Evolutionary conservation across 2,329 filamentous ascomycete species (phyloP).

Genomic region (Talaromyces atroroseus): DNA sequence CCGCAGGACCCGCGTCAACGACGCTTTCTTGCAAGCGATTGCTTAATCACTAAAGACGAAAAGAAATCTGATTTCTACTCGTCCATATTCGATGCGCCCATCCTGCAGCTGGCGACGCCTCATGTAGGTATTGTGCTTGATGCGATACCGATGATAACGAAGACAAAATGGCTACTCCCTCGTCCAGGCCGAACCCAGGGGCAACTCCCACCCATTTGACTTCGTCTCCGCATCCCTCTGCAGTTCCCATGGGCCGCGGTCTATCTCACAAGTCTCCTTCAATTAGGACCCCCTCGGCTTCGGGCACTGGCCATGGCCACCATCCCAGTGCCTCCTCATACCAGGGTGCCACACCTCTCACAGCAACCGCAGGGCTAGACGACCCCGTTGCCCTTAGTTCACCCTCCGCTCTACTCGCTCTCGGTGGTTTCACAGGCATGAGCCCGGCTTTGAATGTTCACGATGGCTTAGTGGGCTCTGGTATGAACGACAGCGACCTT

Average conservation of each 20-base stretch:
- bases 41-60: too few species aligned
- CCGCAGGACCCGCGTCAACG: too few species aligned
- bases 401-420: constrained; percentile 40
- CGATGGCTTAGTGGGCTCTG: constrained; percentile 30
- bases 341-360: constrained; percentile 41
- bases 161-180: constrained; percentile 39
- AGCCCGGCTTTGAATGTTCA: constrained; percentile 36
- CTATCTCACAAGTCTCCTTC: constrained; percentile 43
- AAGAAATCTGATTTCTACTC: too few species aligned
- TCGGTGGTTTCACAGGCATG: constrained; percentile 39
- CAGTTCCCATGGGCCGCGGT: constrained; percentile 34
- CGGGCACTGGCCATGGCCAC: constrained; percentile 30
- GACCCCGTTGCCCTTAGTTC: constrained; percentile 42
- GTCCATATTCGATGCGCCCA: too few species aligned
- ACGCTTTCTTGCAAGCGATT: too few species aligned
- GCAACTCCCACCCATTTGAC: constrained; percentile 41
- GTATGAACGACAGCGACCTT: constrained; percentile 36
- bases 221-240: constrained; percentile 40
- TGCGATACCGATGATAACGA: neutral
- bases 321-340: constrained; percentile 34
- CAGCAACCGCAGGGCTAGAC: constrained; percentile 31
- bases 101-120: neutral
- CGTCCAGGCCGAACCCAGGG: constrained; percentile 37
- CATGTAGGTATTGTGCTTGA: neutral
- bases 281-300: constrained; percentile 39